Conservation (phyloP, 805 yeast species). For the Blastobotrys terrestris region DNA sequence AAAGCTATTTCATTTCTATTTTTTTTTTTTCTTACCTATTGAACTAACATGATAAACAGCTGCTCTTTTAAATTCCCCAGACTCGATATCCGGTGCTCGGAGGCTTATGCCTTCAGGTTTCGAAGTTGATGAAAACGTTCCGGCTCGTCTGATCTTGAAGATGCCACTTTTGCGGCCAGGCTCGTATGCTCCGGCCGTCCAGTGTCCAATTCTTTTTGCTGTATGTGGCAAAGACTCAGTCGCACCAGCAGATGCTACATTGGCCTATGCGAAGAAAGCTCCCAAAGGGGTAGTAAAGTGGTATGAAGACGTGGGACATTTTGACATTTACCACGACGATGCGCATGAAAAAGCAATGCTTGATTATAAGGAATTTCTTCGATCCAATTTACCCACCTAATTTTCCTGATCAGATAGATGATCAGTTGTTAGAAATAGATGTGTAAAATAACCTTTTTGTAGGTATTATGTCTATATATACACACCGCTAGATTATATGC, state of each 20-base stretch:
- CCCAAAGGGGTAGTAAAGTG: not conserved
- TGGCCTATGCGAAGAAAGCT: not conserved
- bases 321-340: not conserved
- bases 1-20: not conserved
- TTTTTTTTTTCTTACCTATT: too few species aligned
- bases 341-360: not conserved
- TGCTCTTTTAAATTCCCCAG: not conserved
- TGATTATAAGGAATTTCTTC: not conserved
- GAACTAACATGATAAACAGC: too few species aligned
- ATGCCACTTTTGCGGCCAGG: not conserved
- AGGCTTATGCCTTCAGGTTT: not conserved
- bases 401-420: too few species aligned
- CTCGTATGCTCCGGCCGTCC: not conserved
- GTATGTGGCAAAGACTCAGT: not conserved
- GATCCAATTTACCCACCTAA: not conserved
- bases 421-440: too few species aligned
- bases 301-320: not conserved
- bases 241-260: not conserved
- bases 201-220: not conserved
- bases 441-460: too few species aligned
- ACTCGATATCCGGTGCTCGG: not conserved
- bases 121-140: not conserved
- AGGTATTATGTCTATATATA: too few species aligned
- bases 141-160: not conserved
- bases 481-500: too few species aligned